Evolutionary conservation across 306 rosid species (phyloP).

Genomic region (Cucurbita argyrosperma): DNA sequence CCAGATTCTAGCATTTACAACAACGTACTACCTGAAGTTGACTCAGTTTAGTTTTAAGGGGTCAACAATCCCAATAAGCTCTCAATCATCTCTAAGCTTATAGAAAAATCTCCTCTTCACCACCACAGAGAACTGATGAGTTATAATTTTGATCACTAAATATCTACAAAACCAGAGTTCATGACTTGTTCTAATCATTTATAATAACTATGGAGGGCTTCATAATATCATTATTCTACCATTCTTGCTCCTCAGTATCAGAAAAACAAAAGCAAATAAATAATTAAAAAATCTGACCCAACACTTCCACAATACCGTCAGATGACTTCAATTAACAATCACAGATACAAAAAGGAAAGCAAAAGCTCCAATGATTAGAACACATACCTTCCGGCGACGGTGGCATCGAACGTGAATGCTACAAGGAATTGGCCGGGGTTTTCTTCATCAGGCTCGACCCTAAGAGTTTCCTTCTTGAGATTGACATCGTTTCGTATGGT

Average conservation of each 20-base stretch:
- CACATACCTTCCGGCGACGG: slow-evolving; percentile 66
- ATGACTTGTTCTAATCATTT: neutral
- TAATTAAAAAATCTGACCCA: neutral
- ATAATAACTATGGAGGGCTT: neutral
- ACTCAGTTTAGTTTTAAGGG: neutral
- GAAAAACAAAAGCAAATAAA: neutral
- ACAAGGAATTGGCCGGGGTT: slow-evolving; percentile 57
- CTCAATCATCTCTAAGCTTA: neutral
- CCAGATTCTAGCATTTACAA: neutral
- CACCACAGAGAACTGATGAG: neutral
- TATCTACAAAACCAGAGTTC: neutral
- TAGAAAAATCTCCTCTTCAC: neutral
- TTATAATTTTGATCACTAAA: neutral
- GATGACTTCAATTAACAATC: neutral
- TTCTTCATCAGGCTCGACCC: slow-evolving; percentile 57
- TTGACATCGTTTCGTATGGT: slow-evolving; percentile 82
- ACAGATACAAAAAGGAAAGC: neutral
- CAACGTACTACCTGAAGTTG: neutral
- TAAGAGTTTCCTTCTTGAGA: slow-evolving; percentile 77
- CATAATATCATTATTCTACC: neutral
- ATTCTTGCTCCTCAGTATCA: neutral
- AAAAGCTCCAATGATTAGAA: neutral
- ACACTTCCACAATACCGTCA: neutral
- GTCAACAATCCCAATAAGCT: neutral
- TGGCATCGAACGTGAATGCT: slow-evolving; percentile 70